Conservation (phyloP, 768 basidiomycete species). For the Russula abietina region DNA sequence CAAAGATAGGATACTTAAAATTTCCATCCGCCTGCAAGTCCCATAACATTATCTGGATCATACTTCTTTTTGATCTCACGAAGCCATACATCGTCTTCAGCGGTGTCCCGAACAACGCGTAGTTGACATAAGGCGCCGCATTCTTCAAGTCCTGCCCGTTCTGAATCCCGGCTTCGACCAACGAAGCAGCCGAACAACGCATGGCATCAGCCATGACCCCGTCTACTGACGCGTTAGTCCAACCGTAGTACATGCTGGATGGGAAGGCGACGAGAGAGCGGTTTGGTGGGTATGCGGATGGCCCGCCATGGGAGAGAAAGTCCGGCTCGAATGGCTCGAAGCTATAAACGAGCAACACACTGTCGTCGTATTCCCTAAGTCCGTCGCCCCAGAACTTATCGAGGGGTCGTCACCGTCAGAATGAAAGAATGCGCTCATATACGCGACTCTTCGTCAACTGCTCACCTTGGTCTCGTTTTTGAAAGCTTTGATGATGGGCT, state of each 20-base stretch:
- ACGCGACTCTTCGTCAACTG: no score
- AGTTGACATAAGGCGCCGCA: no score
- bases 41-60: slow-evolving; percentile 60
- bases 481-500: slow-evolving; percentile 2
- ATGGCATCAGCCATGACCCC: no score
- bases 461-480: slow-evolving; percentile 13
- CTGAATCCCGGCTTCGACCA: no score
- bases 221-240: no score
- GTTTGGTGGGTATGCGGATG: not conserved
- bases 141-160: no score
- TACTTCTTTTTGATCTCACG: slow-evolving; percentile 37
- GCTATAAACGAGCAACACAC: slow-evolving; percentile 39
- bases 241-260: no score
- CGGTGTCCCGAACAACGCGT: no score
- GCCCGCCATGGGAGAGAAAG: not conserved
- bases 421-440: not conserved
- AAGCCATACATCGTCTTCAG: slow-evolving; percentile 25
- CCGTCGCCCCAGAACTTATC: slow-evolving; percentile 45
- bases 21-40: slow-evolving; percentile 62
- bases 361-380: slow-evolving; percentile 33
- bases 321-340: slow-evolving; percentile 15
- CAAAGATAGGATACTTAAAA: not conserved
- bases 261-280: no score
- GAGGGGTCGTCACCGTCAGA: not conserved
- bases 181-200: no score